These are phyloP conservation scores for Rhytidhysteron rufulum DNA, from an alignment of 2,329 filamentous ascomycete genomes.

Conservation along the genomic window DNA sequence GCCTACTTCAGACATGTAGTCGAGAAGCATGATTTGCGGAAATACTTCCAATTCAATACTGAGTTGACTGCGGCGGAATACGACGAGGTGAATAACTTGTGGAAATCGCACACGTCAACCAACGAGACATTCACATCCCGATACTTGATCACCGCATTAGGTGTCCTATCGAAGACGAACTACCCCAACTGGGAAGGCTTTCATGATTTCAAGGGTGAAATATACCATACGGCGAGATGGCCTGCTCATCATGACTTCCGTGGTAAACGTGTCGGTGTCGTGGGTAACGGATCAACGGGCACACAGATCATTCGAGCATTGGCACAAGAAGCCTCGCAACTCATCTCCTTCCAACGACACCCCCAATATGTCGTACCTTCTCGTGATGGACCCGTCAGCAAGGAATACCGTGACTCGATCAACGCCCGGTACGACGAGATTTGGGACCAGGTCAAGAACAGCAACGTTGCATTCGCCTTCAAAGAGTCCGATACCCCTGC, in stretches of 20 bases:
- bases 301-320: constrained; percentile 6
- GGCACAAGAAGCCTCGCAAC: neutral
- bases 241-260: neutral
- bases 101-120: constrained; percentile 25
- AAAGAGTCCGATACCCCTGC: constrained; percentile 12
- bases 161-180: constrained; percentile 6
- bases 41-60: constrained; percentile 41
- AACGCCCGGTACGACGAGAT: constrained; percentile 35
- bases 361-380: constrained; percentile 36
- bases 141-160: constrained; percentile 11
- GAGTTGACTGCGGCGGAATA: constrained; percentile 30
- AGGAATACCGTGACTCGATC: constrained; percentile 23
- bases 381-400: constrained; percentile 20
- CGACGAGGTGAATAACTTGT: constrained; percentile 23
- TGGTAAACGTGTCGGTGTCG: constrained; percentile 5
- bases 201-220: neutral
- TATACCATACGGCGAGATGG: neutral
- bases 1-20: constrained; percentile 32
- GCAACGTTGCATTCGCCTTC: constrained; percentile 31
- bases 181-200: neutral
- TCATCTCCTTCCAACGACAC: constrained; percentile 7
- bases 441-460: constrained; percentile 22
- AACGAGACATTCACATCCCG: constrained; percentile 13
- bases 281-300: constrained; percentile 8
- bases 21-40: constrained; percentile 29